Evolutionary conservation across 176 grass and related monocot species (phyloP).

Genomic region (Musa schizocarpa): DNA sequence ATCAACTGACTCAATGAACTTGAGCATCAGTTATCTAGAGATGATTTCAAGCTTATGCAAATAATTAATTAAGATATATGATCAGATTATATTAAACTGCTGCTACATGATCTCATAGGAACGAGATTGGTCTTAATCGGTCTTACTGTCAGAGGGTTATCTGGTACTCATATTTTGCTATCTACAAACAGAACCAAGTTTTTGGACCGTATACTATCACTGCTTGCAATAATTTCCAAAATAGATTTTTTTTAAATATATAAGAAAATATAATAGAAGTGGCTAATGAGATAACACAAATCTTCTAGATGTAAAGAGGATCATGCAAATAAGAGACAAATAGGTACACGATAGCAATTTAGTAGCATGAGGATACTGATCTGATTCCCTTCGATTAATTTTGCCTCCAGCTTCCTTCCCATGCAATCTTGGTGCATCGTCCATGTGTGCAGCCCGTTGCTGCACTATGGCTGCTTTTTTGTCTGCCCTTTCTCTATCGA

Average conservation of each 20-base stretch:
- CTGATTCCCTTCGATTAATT: slow-evolving; percentile 70
- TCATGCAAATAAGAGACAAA: background rate
- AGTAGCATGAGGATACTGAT: slow-evolving; percentile 63
- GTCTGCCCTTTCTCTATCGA: slow-evolving; percentile 71
- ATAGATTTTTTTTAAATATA: background rate
- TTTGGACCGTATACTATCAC: background rate
- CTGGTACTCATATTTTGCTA: background rate
- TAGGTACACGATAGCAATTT: background rate
- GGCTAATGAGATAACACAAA: background rate
- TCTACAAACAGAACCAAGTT: background rate
- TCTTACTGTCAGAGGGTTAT: no score
- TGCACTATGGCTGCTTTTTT: slow-evolving; percentile 62
- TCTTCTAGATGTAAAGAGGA: background rate
- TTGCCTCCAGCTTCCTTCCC: slow-evolving; percentile 78
- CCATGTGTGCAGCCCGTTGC: slow-evolving; percentile 47
- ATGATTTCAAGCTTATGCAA: no score
- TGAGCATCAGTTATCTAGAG: no score
- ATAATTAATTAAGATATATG: no score
- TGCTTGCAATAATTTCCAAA: background rate
- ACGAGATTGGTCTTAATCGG: no score
- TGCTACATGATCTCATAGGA: no score
- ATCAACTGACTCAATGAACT: no score
- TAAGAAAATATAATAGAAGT: background rate
- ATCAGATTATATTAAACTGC: no score
- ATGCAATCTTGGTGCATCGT: slow-evolving; percentile 70